Base-by-base conservation (phyloP, 2,329 filamentous ascomycete genomes). In the Diaporthe eres region DNA sequence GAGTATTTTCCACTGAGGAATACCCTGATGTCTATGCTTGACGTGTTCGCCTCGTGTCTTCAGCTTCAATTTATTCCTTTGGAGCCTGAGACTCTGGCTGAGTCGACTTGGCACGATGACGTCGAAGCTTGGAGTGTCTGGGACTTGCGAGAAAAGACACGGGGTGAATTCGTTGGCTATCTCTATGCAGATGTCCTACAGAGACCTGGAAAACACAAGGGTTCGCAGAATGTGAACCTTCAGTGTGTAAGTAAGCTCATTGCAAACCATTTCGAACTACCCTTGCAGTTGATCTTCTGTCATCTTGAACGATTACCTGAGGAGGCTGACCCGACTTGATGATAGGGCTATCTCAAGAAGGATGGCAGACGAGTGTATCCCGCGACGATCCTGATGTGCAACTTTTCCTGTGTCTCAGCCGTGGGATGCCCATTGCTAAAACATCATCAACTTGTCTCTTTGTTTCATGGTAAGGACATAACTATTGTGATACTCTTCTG, bases 371-470 rank as follows among this genome's bases (percentile, higher is more conserved):
- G 49, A 6, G 49, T 13, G 10, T 28, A 28, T 25, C 51, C 51
- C 51, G 51, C n/a, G 51, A 55, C 12, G 25, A 55, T 55, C n/a
- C n/a, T 55, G 51, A 55, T 55, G 51, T 55, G 51, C 51, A 55
- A 15, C 25, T 55, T 55, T 22, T 55, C 51, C 51, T 28, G n/a
- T 55, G 12, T 22, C 51, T 55, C 51, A 28, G 51, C 51, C 5
- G 51, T 28, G 51, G 51, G 51, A 15, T 25, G 22, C n/a, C 51
- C 51, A 10, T 55, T 55, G 12, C 51, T 28, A 28, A 55, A 55
- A 13, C 51, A 55, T 17, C 51, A 55, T 12, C n/a, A 55, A 15
- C 7, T 28, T 12, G 51, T 28, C n/a, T 28, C 51, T 28, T 55
- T 55, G 13, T 55, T 28, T 55, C 51, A 55, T 25, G 51, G 51